These are phyloP conservation scores for Polytrichum commune DNA, from an alignment of 225 moss, liverwort and hornwort genomes.

Conservation along the genomic window DNA sequence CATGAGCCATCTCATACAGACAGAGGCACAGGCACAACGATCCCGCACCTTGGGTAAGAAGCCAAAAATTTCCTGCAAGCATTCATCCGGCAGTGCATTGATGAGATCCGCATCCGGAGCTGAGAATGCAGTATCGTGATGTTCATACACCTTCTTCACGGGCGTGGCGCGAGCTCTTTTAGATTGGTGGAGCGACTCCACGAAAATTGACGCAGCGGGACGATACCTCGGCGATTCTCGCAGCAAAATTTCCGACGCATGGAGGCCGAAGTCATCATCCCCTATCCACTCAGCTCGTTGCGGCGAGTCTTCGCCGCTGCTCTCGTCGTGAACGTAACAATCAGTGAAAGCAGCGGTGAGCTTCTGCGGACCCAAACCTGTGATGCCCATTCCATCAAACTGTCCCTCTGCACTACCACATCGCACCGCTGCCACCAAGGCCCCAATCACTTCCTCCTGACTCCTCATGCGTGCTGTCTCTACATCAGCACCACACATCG, in stretches of 20 bases:
- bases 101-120: slow-evolving; percentile 36
- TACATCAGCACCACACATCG: slow-evolving; percentile 37
- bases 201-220: slow-evolving; percentile 35
- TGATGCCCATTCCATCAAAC: slow-evolving; percentile 51
- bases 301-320: slow-evolving; percentile 47
- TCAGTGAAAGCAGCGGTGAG: slow-evolving; percentile 22
- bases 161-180: slow-evolving; percentile 24
- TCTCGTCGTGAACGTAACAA: slow-evolving; percentile 18
- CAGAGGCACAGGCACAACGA: slow-evolving; percentile 61
- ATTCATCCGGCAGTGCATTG: slow-evolving; percentile 66
- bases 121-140: slow-evolving; percentile 4
- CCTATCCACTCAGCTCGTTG: slow-evolving; percentile 66
- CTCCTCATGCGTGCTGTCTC: slow-evolving; percentile 51
- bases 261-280: slow-evolving; percentile 41
- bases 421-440: slow-evolving; percentile 26
- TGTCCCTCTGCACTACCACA: slow-evolving; percentile 32
- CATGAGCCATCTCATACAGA: slow-evolving; percentile 72
- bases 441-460: slow-evolving; percentile 37
- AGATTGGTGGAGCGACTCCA: slow-evolving; percentile 32
- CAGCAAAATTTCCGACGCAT: slow-evolving; percentile 13
- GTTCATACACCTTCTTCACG: slow-evolving; percentile 8
- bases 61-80: slow-evolving; percentile 65
- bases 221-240: slow-evolving; percentile 16
- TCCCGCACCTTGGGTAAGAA: slow-evolving; percentile 62
- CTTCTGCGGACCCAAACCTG: slow-evolving; percentile 28